Base-by-base conservation (phyloP, 495 filamentous ascomycete genomes). In the Amphirosellinia nigrospora region DNA sequence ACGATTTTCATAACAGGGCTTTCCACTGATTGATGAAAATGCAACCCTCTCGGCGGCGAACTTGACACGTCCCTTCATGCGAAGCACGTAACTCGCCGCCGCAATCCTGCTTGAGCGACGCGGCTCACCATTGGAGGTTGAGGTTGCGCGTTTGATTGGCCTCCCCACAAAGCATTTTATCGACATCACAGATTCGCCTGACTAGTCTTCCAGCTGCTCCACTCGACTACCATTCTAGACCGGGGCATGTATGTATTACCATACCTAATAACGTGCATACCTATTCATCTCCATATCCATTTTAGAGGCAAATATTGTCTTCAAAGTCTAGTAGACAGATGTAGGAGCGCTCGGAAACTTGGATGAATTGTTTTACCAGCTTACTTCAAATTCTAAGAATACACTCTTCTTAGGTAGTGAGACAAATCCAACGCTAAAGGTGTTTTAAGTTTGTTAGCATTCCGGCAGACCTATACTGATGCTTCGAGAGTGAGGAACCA, bases 141-240 rank as follows among this genome's bases (percentile, higher is more conserved):
- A 4, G 19, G 15, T 32, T 48, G 62, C 28, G 9, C 30, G 62
- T 46, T 64, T 65, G 45, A 65, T 65, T 53, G 46, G 63, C 21
- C 34, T 38, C 46, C 53, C 46, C 61, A 60, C 41, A 64, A 30
- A 53, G 16, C 30, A 53, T 38, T 53, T 7, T 36, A 36, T 36
- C n/a, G n/a, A 10, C 1, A 45, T 16, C 19, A 4, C 19, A 45
- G 16, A 19, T 15, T 45, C 41, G 23, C 52, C 19, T 30, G 32
- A 26, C 28, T 6, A 58, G n/a, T n/a, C n/a, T n/a, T n/a, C 13
- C 30, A 58, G 28, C 19, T 34, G 7, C 28, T 34, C 53, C 19
- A 34, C 50, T 55, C 23, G 15, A 16, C 34, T 36, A 36, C n/a
- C n/a, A n/a, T n/a, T n/a, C n/a, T n/a, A n/a, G n/a, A n/a, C n/a